These are phyloP conservation scores for Aaosphaeria arxii DNA, from an alignment of 2,329 filamentous ascomycete species.

Conservation along the genomic window DNA sequence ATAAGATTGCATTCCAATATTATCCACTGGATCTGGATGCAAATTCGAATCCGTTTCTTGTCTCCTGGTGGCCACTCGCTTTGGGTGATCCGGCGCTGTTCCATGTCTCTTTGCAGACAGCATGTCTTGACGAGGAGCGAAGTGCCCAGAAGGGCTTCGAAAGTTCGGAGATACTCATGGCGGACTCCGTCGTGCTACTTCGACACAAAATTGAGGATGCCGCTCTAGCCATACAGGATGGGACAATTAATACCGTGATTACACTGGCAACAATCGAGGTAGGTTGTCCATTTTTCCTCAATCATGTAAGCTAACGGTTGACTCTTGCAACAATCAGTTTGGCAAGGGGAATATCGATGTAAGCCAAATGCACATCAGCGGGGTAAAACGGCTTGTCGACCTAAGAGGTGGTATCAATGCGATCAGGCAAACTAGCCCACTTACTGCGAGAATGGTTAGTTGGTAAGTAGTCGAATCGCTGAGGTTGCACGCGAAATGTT, in stretches of 20 bases:
- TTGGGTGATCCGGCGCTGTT: constrained; percentile 56
- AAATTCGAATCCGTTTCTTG: constrained; percentile 56
- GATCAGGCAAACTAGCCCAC: constrained; percentile 49
- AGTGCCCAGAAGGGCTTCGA: constrained; percentile 52
- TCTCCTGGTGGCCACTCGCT: constrained; percentile 60
- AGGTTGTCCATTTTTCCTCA: constrained; percentile 7
- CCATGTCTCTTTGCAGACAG: constrained; percentile 59
- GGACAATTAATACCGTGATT: constrained; percentile 56
- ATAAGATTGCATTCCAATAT: constrained; percentile 59
- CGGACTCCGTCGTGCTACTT: constrained; percentile 54
- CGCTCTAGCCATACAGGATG: constrained; percentile 50
- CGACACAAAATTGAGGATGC: constrained; percentile 49
- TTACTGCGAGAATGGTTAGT: constrained; percentile 55
- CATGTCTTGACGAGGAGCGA: constrained; percentile 55
- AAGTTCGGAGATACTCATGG: constrained; percentile 56
- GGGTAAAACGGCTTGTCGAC: constrained; percentile 48
- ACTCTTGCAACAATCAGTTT: constrained; percentile 32
- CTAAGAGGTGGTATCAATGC: constrained; percentile 52
- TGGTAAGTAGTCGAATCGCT: constrained; percentile 41
- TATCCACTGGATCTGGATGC: constrained; percentile 55
- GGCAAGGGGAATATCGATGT: constrained; percentile 52
- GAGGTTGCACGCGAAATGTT: background rate
- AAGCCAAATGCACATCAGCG: constrained; percentile 50
- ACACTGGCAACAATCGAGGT: constrained; percentile 59
- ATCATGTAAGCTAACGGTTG: too few species aligned